Evolutionary conservation across 2,329 filamentous ascomycete species (phyloP), one percentile per base, ranked within the genome.

Genomic region (Fonsecaea monophora): DNA sequence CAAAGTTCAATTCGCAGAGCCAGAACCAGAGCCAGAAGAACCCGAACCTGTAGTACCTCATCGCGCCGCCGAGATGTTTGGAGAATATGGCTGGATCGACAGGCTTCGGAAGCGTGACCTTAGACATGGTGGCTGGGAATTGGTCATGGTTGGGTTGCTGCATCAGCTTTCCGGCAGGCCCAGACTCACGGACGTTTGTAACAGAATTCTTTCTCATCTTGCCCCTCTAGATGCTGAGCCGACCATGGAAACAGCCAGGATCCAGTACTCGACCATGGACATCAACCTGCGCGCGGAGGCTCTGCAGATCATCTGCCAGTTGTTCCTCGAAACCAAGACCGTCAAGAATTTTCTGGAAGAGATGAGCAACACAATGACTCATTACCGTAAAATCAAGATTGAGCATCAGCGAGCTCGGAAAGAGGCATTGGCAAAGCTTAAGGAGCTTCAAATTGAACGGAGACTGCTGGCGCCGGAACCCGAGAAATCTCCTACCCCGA

Each of bases 311-410:
- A 87, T 97, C 64, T 92, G 92, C 77, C 89, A 94, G 82, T 83
- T 98, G 68, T 94, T 92, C 1, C 85, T 94, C 64, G 90, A 93
- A 74, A 97, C 95, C 0, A 94, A 92, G 76, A 89, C 91, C 1
- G 87, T 98, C 72, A 89, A 94, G 61, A 89, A 88, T 15, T 96
- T 96, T 76, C 90, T 99, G 83, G 92, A 97, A 72, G 90, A 94
- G 69, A 96, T 94, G 79, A 92, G 91, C 70, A 92, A 94, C 75
- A 91, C 92, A 62, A 97, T 98, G 94, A 99, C 95, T 1, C 88
- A 89, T 62, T 92, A 96, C 75, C 89, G 95, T 58, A 99, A 99
- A 78, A 91, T 96, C 76, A 97, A 97, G 81, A 97, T 97, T 68
- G 92, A 96, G 71, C 90, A 89, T 79, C 94, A 98, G 79, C 87